A percentile compares a stretch with the other conserved stretches of the same genome.
Evolutionary conservation across 2,329 filamentous ascomycete species (phyloP).

Genomic region (Tolypocladium ophioglossoides): DNA sequence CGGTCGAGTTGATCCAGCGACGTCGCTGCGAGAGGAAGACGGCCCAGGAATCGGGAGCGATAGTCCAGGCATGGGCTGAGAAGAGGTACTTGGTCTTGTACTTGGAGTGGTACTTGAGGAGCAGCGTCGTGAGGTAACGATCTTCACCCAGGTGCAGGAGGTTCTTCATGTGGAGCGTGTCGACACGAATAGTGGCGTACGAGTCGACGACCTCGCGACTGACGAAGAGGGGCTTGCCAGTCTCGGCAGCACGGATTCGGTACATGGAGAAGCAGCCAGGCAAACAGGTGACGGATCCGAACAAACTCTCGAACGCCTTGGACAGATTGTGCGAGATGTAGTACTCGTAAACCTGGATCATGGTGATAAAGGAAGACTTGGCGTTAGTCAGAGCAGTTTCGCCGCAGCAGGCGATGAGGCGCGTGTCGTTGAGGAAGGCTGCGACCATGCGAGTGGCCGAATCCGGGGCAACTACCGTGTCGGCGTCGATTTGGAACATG

Average conservation of each 20-base stretch:
- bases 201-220: conserved; percentile 81
- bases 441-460: conserved; percentile 88
- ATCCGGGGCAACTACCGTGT: conserved; percentile 86
- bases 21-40: conserved; percentile 97
- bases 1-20: conserved; percentile 98
- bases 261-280: conserved; percentile 99
- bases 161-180: conserved; percentile 99
- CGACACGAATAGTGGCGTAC: conserved; percentile 88
- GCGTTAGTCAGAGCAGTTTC: conserved; percentile 90
- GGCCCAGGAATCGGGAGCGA: conserved; percentile 85
- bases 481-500: conserved; percentile 91
- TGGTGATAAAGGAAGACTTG: conserved; percentile 87
- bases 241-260: conserved; percentile 86
- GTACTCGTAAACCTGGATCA: conserved; percentile 99
- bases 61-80: conserved; percentile 88
- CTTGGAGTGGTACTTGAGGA: conserved; percentile 82
- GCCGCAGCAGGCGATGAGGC: conserved; percentile 87
- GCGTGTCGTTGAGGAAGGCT: conserved; percentile 81
- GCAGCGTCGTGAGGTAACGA: conserved; percentile 88
- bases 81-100: conserved; percentile 99
- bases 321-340: conserved; percentile 96
- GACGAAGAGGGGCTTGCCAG: conserved; percentile 91
- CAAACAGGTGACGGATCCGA: conserved; percentile 93
- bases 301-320: conserved; percentile 95
- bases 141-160: conserved; percentile 93